A percentile compares a stretch with the other conserved stretches of the same genome.
Evolutionary conservation across 306 rosid genomes (phyloP).

Genomic region (Trichosanthes truncata): DNA sequence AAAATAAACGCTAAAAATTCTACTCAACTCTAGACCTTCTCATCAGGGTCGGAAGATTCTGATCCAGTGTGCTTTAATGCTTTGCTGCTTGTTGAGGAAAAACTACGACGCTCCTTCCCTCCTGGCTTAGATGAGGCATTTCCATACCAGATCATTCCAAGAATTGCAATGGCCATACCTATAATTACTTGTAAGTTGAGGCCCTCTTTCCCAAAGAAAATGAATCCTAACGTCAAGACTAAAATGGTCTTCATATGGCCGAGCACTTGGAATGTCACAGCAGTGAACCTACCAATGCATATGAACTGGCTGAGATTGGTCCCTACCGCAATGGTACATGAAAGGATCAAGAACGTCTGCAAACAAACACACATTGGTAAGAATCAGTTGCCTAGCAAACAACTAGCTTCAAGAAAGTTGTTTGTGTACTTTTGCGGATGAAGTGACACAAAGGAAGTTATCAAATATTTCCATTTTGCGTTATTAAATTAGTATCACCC

Average conservation of each 20-base stretch:
- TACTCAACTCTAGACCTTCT: constrained; percentile 11
- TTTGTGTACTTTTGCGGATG: neutral
- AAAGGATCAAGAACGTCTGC: constrained; percentile 50
- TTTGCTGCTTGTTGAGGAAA: constrained; percentile 13
- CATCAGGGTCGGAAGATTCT: constrained; percentile 13
- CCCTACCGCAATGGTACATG: constrained; percentile 75
- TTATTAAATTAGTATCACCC: neutral
- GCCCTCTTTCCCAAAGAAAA: constrained; percentile 71
- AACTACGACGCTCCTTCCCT: constrained; percentile 60
- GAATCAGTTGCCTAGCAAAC: neutral
- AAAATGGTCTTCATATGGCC: constrained; percentile 84
- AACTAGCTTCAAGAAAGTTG: neutral
- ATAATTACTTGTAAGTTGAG: constrained; percentile 53
- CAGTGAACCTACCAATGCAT: constrained; percentile 73
- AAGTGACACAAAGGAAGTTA: neutral
- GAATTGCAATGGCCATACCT: constrained; percentile 68
- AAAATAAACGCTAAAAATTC: neutral
- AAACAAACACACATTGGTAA: neutral
- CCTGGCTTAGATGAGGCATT: constrained; percentile 80
- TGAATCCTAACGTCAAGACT: constrained; percentile 59
- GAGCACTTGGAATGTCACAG: constrained; percentile 72
- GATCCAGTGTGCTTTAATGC: constrained; percentile 10
- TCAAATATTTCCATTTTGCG: neutral
- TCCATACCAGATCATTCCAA: constrained; percentile 84
- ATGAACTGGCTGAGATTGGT: constrained; percentile 80